phyloP scores from a whole-genome alignment of 176 grass and related monocot species.

The Carex cristatella region DNA sequence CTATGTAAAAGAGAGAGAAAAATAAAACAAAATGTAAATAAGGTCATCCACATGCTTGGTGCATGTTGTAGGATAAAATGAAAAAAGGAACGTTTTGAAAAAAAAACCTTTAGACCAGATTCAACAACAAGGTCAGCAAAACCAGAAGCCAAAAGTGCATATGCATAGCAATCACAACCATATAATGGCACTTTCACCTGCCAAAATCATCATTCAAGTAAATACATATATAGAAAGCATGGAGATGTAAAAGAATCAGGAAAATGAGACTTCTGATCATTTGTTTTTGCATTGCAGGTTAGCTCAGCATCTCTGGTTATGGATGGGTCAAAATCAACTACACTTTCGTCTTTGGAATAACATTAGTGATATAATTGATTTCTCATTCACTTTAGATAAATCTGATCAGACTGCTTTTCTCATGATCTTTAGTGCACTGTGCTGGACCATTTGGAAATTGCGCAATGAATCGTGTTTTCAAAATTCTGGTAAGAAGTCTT shows the following conservation, averaged over 20 bases:
- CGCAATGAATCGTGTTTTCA: no score
- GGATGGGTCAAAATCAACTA: no score
- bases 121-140: slow-evolving; percentile 92
- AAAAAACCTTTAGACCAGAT: slow-evolving; percentile 74
- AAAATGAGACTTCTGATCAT: no score
- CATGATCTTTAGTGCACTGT: no score
- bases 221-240: background rate
- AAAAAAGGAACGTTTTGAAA: background rate
- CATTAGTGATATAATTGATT: no score
- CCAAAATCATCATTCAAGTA: background rate
- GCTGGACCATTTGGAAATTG: no score
- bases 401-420: no score
- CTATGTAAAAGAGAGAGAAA: slow-evolving; percentile 24
- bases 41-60: background rate
- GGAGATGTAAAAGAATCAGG: background rate
- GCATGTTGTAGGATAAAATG: background rate
- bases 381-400: no score
- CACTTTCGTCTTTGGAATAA: no score
- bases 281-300: no score
- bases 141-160: slow-evolving; percentile 85
- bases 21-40: slow-evolving; percentile 6
- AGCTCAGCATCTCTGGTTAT: no score
- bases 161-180: slow-evolving; percentile 98
- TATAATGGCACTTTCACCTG: slow-evolving; percentile 93
- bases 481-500: no score